These are phyloP conservation scores for Debaryomycetaceae sp. DNA, from an alignment of 1,139 yeast species.

Conservation along the genomic window DNA sequence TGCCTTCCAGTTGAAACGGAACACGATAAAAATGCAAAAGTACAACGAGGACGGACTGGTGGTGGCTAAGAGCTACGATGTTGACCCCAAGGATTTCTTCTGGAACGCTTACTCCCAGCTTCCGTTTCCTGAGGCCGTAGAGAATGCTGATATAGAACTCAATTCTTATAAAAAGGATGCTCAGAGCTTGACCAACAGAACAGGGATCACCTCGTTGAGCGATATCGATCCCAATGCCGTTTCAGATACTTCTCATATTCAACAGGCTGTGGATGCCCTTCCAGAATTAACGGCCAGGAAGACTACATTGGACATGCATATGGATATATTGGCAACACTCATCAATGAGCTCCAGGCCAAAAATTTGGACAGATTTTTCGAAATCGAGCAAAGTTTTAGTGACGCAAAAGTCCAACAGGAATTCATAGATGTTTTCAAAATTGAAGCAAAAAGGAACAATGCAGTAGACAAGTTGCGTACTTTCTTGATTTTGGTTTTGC, in stretches of 20 bases:
- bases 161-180: slow-evolving; percentile 84
- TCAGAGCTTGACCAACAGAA: slow-evolving; percentile 72
- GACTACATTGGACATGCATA: slow-evolving; percentile 88
- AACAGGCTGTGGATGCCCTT: slow-evolving; percentile 84
- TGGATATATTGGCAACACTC: slow-evolving; percentile 87
- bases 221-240: slow-evolving; percentile 68
- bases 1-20: slow-evolving; percentile 76
- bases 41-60: slow-evolving; percentile 34
- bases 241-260: slow-evolving; percentile 72
- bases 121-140: slow-evolving; percentile 98
- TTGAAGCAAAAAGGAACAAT: slow-evolving; percentile 52
- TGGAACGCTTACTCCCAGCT: slow-evolving; percentile 81
- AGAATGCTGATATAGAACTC: slow-evolving; percentile 83
- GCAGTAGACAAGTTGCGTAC: slow-evolving; percentile 82
- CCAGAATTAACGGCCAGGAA: slow-evolving; percentile 92
- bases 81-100: slow-evolving; percentile 90
- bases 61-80: slow-evolving; percentile 62
- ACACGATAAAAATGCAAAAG: slow-evolving; percentile 51
- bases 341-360: slow-evolving; percentile 81
- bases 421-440: slow-evolving; percentile 54
- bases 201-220: slow-evolving; percentile 67
- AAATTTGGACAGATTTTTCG: slow-evolving; percentile 84
- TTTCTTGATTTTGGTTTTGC: slow-evolving; percentile 65
- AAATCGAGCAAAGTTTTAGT: slow-evolving; percentile 76
- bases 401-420: slow-evolving; percentile 60